Evolutionary conservation across 2,329 filamentous ascomycete genomes (phyloP), one percentile per base, ranked within the genome.

Genomic region (Hirsutella rhossiliensis): DNA sequence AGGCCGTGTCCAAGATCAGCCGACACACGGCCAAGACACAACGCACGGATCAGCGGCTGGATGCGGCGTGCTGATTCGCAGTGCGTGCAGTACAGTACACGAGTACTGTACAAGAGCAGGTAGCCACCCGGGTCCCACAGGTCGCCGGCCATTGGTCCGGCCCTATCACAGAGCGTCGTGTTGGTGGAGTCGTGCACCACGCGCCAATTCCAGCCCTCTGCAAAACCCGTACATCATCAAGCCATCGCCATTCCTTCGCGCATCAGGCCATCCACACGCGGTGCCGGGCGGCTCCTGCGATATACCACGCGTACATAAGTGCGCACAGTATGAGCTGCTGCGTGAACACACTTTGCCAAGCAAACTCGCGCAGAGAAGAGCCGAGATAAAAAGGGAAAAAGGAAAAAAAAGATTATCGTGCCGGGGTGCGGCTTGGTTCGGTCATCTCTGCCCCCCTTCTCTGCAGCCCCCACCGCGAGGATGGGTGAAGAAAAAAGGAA

Each of bases 161-260:
- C 27, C 11, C 28, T 28, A 13, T 19, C 39, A 11, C 20, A 23
- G n/a, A 20, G 28, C 28, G 29, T 15, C 13, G 18, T 23, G 43
- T 29, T 34, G 39, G 32, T 34, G 40, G 39, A 31, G 29, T 12
- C 38, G 38, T 11, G 17, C 31, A 20, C 28, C 39, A 31, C 39
- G 42, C 42, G 39, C 43, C 43, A 41, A 27, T 44, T 38, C 13
- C 32, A 45, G 43, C 43, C 42, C 29, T 41, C 43, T n/a, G 40
- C 34, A 17, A 34, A 32, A 38, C 36, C 43, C 28, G 28, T 37
- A 41, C 43, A 18, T 18, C n/a, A 29, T 23, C 30, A 41, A 44
- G 43, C 32, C 38, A 40, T 39, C 13, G 31, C 17, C 31, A 40
- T 40, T 44, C 30, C 40, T 41, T 41, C 40, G 29, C 29, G 29